Conservation (phyloP, 2,329 filamentous ascomycete genomes). For the Phoma sp. region DNA sequence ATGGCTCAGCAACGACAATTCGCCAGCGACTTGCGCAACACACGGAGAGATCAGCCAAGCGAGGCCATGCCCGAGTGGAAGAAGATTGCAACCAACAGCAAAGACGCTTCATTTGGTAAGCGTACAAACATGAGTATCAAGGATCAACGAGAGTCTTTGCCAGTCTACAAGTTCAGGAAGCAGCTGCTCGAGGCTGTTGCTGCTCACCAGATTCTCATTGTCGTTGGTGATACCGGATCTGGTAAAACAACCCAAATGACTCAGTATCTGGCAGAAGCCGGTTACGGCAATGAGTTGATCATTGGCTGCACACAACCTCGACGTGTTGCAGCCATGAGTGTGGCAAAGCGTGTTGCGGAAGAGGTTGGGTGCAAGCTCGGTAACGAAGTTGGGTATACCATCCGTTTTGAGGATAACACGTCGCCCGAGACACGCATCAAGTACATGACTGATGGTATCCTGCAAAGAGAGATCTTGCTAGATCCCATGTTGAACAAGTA, state of each 20-base stretch:
- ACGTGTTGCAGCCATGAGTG: slow-evolving; percentile 97
- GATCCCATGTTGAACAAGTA: slow-evolving; percentile 91
- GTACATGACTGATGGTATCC: slow-evolving; percentile 99
- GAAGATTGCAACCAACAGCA: slow-evolving; percentile 76
- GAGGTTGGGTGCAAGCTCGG: slow-evolving; percentile 94
- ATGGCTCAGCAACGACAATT: slow-evolving; percentile 93
- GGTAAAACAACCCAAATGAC: slow-evolving; percentile 97
- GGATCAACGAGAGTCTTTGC: slow-evolving; percentile 87
- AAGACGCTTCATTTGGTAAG: slow-evolving; percentile 81
- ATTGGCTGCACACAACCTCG: slow-evolving; percentile 97
- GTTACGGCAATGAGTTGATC: slow-evolving; percentile 84
- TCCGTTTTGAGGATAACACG: slow-evolving; percentile 97
- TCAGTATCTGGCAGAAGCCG: slow-evolving; percentile 91
- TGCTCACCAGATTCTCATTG: slow-evolving; percentile 90
- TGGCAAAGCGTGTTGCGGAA: slow-evolving; percentile 95
- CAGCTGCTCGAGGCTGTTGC: slow-evolving; percentile 86
- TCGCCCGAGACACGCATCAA: slow-evolving; percentile 89
- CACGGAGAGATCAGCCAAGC: slow-evolving; percentile 63
- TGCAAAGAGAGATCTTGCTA: slow-evolving; percentile 94
- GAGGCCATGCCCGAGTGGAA: slow-evolving; percentile 93
- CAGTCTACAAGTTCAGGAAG: slow-evolving; percentile 85
- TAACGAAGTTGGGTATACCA: slow-evolving; percentile 96
- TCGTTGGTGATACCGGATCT: slow-evolving; percentile 95
- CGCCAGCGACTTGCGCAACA: slow-evolving; percentile 79
- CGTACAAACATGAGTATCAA: slow-evolving; percentile 92